Evolutionary conservation across 305 asterid species (phyloP).

Genomic region (Galium porrigens): DNA sequence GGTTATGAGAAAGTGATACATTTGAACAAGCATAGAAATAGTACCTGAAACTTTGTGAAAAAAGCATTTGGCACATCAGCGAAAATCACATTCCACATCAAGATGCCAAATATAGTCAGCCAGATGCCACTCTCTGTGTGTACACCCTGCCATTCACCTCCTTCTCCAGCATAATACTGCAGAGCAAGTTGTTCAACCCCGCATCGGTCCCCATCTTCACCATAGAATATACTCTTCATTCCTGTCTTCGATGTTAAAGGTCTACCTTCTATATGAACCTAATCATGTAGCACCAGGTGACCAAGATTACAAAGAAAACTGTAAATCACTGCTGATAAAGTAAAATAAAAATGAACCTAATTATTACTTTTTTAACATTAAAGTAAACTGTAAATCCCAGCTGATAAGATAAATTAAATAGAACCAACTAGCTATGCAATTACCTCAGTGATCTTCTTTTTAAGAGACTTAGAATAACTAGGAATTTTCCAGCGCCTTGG

Average conservation of each 20-base stretch:
- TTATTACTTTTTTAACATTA: not conserved
- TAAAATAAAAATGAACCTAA: not conserved
- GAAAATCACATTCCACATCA: conserved; percentile 80
- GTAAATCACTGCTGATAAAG: not conserved
- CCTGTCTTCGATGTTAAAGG: conserved; percentile 67
- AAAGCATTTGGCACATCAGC: conserved; percentile 77
- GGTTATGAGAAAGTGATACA: not conserved
- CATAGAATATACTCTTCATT: conserved; percentile 60
- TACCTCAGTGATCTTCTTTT: conserved; percentile 74
- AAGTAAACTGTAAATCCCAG: not conserved
- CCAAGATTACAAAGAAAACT: not conserved
- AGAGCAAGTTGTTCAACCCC: conserved; percentile 88
- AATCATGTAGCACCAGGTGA: conserved; percentile 9
- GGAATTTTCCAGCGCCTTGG: conserved; percentile 96
- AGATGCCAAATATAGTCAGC: conserved; percentile 74
- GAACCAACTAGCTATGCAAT: conserved; percentile 1
- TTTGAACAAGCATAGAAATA: not conserved
- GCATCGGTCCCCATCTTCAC: conserved; percentile 76
- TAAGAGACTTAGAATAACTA: conserved; percentile 39
- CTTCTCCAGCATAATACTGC: conserved; percentile 80
- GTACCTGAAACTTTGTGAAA: conserved; percentile 77
- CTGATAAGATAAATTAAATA: not conserved
- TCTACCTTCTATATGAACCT: conserved; percentile 77
- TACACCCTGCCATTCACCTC: conserved; percentile 85
- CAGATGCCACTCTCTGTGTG: conserved; percentile 95